phyloP scores from a whole-genome alignment of 371 early-diverging fungal genomes.

The Circinella umbellata region DNA sequence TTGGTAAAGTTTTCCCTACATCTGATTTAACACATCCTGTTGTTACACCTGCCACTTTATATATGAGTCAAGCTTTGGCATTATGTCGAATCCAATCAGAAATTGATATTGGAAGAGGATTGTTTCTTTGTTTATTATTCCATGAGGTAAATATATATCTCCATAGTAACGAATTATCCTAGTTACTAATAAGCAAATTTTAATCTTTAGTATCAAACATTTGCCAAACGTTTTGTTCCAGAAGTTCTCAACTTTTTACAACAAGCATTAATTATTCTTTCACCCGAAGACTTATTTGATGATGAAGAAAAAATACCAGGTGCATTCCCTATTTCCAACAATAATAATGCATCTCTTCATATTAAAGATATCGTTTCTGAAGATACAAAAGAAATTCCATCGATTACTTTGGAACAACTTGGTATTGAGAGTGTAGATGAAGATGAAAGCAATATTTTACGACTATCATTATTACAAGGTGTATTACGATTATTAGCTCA shows the following conservation, averaged over 20 bases:
- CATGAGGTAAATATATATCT: conserved; percentile 57
- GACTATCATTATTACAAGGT: conserved; percentile 44
- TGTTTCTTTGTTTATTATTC: conserved; percentile 75
- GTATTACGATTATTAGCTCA: conserved; percentile 50
- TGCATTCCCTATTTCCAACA: conserved; percentile 50
- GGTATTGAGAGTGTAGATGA: conserved; percentile 27
- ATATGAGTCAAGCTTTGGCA: conserved; percentile 77
- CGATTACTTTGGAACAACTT: conserved; percentile 30
- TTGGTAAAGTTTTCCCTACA: conserved; percentile 81
- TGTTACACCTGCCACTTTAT: conserved; percentile 80
- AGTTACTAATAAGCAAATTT: too few relatives aligned
- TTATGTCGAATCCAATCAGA: conserved; percentile 65
- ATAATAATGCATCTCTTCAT: conserved; percentile 33
- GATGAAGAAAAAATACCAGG: conserved; percentile 40
- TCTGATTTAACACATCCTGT: conserved; percentile 90
- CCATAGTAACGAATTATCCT: too few relatives aligned
- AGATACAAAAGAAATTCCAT: conserved; percentile 19
- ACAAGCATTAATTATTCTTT: conserved; percentile 50
- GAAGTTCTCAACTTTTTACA: conserved; percentile 81
- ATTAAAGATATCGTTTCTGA: conserved; percentile 36
- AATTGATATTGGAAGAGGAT: conserved; percentile 71
- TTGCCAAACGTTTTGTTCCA: conserved; percentile 85
- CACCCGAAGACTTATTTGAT: conserved; percentile 51
- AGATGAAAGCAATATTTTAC: conserved; percentile 19
- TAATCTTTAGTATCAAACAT: conserved; percentile 60